A percentile compares a stretch with the other conserved stretches of the same genome.
phyloP scores from a whole-genome alignment of 441 rosid genomes.

The Macaranga tanarius region DNA sequence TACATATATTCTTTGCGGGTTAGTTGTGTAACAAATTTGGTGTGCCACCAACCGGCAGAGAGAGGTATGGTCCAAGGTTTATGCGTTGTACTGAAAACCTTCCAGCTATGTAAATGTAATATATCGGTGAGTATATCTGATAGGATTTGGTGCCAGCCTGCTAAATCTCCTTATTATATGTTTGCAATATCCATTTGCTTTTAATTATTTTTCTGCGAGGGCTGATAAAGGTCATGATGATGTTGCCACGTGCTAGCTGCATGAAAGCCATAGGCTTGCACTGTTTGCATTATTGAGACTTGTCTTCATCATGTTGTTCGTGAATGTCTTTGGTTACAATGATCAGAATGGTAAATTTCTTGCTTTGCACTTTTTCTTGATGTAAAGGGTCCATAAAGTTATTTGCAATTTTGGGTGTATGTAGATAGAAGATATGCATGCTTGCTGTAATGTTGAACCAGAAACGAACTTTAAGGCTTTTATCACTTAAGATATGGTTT shows the following conservation, averaged over 20 bases:
- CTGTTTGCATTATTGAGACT: background rate
- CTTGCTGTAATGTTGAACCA: too few relatives aligned
- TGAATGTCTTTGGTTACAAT: background rate
- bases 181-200: background rate
- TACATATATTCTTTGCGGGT: background rate
- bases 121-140: background rate
- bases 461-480: too few relatives aligned
- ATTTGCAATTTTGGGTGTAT: too few relatives aligned
- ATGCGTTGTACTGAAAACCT: background rate
- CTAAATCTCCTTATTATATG: background rate
- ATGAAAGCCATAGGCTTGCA: background rate
- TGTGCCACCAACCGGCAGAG: constrained; percentile 13
- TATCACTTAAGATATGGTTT: too few relatives aligned
- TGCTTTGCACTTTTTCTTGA: background rate
- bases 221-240: background rate
- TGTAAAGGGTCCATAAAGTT: too few relatives aligned
- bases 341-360: background rate
- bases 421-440: too few relatives aligned
- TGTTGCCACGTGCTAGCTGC: constrained; percentile 17
- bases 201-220: background rate
- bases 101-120: background rate
- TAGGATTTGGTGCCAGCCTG: constrained; percentile 12
- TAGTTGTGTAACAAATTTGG: constrained; percentile 2
- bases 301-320: background rate
- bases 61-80: background rate